phyloP scores from a whole-genome alignment of 345 rosid genomes.

The Populus nigra region DNA sequence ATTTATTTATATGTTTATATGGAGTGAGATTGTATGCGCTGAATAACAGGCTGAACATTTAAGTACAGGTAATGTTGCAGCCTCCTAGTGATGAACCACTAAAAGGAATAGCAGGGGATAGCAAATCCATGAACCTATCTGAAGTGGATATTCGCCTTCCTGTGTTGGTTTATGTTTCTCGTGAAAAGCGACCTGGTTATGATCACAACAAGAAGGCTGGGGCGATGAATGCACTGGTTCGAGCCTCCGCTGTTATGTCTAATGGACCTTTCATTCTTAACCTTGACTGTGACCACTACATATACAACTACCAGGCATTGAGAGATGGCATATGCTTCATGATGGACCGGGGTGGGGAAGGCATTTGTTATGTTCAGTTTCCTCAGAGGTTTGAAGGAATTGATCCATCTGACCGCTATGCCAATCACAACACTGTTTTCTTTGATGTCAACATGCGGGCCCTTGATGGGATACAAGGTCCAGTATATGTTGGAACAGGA shows the following conservation, averaged over 20 bases:
- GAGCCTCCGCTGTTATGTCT: conserved; percentile 81
- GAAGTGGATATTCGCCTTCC: conserved; percentile 79
- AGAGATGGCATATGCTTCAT: conserved; percentile 89
- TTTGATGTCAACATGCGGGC: conserved; percentile 77
- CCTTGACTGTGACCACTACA: conserved; percentile 82
- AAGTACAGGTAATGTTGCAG: conserved; percentile 63
- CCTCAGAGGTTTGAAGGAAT: conserved; percentile 91
- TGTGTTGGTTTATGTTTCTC: conserved; percentile 74
- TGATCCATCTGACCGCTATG: conserved; percentile 79
- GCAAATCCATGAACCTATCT: conserved; percentile 43
- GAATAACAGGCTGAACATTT: conserved; percentile 9
- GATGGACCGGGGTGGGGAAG: conserved; percentile 73
- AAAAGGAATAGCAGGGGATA: conserved; percentile 32
- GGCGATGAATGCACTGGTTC: conserved; percentile 85
- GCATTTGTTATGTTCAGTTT: conserved; percentile 66
- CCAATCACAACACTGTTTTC: conserved; percentile 82
- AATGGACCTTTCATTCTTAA: conserved; percentile 86
- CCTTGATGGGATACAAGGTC: conserved; percentile 89
- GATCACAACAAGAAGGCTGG: conserved; percentile 95
- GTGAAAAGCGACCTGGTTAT: conserved; percentile 82
- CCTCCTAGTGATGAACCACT: conserved; percentile 57
- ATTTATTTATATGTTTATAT: too few relatives aligned
- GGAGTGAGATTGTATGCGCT: neutral
- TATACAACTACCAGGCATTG: conserved; percentile 63
- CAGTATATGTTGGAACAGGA: conserved; percentile 82